phyloP scores from a whole-genome alignment of 2,329 filamentous ascomycete species.

The Fusarium incarnatum region DNA sequence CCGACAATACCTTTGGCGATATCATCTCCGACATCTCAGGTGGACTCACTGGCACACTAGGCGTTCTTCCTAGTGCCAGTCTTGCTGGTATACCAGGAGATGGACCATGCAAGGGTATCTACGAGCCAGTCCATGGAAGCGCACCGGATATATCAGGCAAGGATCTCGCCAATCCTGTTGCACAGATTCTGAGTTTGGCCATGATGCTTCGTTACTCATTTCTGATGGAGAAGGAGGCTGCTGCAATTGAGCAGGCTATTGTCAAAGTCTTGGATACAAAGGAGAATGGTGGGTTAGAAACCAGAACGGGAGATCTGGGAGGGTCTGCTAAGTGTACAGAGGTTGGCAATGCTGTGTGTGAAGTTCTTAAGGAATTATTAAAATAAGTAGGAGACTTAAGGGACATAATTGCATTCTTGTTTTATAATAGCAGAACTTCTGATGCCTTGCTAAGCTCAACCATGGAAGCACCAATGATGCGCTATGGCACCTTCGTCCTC shows the following conservation, averaged over 20 bases:
- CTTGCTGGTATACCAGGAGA: constrained; percentile 56
- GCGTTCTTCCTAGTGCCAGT: constrained; percentile 59
- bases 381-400: neutral
- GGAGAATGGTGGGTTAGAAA: constrained; percentile 54
- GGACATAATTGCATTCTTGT: too few species aligned
- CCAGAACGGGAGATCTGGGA: constrained; percentile 74
- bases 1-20: constrained; percentile 62
- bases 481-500: too few species aligned
- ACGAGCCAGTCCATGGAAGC: constrained; percentile 80
- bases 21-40: constrained; percentile 60
- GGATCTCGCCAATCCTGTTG: constrained; percentile 78
- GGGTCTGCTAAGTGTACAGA: constrained; percentile 72
- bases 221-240: constrained; percentile 69
- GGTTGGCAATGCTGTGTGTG: constrained; percentile 70
- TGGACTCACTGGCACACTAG: constrained; percentile 60
- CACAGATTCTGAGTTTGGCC: constrained; percentile 75
- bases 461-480: too few species aligned
- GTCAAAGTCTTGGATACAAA: constrained; percentile 70
- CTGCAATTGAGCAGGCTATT: constrained; percentile 73
- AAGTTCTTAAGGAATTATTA: neutral
- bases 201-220: constrained; percentile 83
- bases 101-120: constrained; percentile 73
- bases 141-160: constrained; percentile 81
- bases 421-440: too few species aligned
- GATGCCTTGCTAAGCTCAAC: rapidly evolving